A percentile compares a stretch with the other conserved stretches of the same genome.
phyloP scores from a whole-genome alignment of 176 grass and related monocot species.

The Saccharum officinarum region DNA sequence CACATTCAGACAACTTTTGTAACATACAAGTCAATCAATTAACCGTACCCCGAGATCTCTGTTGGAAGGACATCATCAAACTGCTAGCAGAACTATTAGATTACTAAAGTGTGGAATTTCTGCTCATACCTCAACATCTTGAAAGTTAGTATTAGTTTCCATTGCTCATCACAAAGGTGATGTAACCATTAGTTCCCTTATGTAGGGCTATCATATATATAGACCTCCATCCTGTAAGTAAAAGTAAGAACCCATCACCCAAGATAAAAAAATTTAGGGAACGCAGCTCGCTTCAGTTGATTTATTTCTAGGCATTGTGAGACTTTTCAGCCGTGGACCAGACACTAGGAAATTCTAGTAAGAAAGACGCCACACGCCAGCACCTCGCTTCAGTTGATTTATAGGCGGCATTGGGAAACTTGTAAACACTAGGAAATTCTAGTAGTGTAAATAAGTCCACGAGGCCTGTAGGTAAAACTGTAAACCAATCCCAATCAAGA shows the following conservation, averaged over 20 bases:
- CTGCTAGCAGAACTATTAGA: background rate
- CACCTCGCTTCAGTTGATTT: too few relatives aligned
- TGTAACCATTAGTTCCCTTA: too few relatives aligned
- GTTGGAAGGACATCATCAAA: background rate
- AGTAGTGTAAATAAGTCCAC: background rate
- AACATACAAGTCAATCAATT: background rate
- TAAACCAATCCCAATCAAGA: background rate
- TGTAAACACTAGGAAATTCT: background rate
- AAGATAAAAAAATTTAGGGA: too few relatives aligned
- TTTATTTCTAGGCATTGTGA: too few relatives aligned
- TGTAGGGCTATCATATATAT: background rate
- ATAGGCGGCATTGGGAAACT: background rate
- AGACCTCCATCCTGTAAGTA: too few relatives aligned
- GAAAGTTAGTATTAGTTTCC: background rate
- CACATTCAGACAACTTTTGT: constrained; percentile 27
- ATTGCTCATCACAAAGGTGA: too few relatives aligned
- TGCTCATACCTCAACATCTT: background rate
- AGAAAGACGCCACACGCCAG: too few relatives aligned
- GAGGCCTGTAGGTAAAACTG: background rate
- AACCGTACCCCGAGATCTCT: background rate
- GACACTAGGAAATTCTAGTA: too few relatives aligned
- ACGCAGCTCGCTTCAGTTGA: too few relatives aligned
- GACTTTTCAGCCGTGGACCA: too few relatives aligned
- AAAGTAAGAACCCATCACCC: too few relatives aligned
- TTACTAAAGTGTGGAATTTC: background rate